Conservation (phyloP, 352 stramenopile genomes). For the Peronosclerospora sorghi region DNA sequence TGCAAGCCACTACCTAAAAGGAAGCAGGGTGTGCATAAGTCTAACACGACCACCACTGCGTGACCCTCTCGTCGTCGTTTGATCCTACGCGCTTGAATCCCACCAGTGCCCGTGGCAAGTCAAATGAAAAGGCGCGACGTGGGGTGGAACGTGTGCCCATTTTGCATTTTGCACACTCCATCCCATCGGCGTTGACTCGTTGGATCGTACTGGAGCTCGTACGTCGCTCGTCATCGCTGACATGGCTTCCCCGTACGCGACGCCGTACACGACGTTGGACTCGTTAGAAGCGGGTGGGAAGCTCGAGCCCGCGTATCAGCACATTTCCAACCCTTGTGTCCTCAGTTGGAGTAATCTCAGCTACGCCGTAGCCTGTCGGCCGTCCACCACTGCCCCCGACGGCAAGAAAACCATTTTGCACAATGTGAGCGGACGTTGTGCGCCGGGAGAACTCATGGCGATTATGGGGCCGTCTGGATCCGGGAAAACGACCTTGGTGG, state of each 20-base stretch:
- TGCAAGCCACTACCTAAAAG: too few species aligned
- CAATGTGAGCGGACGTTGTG: conserved; percentile 42
- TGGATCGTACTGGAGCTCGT: too few species aligned
- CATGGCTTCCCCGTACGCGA: not conserved
- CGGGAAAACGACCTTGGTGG: conserved; percentile 53
- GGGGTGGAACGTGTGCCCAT: too few species aligned
- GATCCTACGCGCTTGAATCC: too few species aligned
- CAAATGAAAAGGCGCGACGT: too few species aligned
- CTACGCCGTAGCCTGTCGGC: conserved; percentile 1
- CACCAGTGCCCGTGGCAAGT: too few species aligned
- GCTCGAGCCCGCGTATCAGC: conserved; percentile 2
- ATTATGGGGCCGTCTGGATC: conserved; percentile 55
- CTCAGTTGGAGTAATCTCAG: conserved; percentile 9
- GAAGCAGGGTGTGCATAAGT: too few species aligned
- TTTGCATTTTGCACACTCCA: too few species aligned
- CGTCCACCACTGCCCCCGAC: not conserved
- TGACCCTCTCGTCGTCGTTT: too few species aligned
- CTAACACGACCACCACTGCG: too few species aligned
- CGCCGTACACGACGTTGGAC: conserved; percentile 7
- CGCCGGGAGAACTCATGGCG: conserved; percentile 41
- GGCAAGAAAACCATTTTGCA: conserved; percentile 33
- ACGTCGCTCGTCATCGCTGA: not conserved
- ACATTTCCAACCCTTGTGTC: conserved; percentile 5
- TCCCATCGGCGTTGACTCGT: too few species aligned
- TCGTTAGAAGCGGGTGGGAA: conserved; percentile 4